Evolutionary conservation across 352 stramenopile species (phyloP).

Genomic region (Pythium oligandrum): DNA sequence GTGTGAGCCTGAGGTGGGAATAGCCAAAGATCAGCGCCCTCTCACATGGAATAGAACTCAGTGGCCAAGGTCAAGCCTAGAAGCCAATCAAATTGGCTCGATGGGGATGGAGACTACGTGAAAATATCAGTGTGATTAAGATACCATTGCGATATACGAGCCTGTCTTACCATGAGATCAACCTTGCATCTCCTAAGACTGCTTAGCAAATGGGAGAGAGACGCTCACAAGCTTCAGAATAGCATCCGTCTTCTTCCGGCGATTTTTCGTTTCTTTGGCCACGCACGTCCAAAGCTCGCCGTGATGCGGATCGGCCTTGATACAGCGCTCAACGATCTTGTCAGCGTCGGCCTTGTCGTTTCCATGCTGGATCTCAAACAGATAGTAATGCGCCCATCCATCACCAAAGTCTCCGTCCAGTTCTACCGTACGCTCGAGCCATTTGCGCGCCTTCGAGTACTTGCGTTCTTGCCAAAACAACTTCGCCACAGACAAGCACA

Average conservation of each 20-base stretch:
- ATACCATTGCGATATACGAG: too few species aligned
- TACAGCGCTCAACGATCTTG: conserved; percentile 84
- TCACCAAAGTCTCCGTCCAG: conserved; percentile 96
- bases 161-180: too few species aligned
- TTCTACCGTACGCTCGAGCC: conserved; percentile 95
- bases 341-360: conserved; percentile 65
- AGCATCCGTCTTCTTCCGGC: conserved; percentile 67
- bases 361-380: conserved; percentile 94
- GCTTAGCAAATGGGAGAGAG: conserved; percentile 59
- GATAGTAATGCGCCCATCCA: conserved; percentile 96
- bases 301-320: conserved; percentile 91
- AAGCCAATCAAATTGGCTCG: background rate
- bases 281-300: conserved; percentile 93
- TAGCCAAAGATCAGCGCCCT: too few species aligned
- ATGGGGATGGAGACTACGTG: background rate
- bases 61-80: background rate
- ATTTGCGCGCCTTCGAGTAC: conserved; percentile 95
- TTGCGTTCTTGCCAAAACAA: conserved; percentile 97
- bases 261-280: conserved; percentile 91
- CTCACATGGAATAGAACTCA: too few species aligned
- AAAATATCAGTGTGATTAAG: too few species aligned
- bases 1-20: too few species aligned
- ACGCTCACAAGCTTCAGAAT: conserved; percentile 77
- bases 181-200: background rate
- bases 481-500: conserved; percentile 96